Conservation (phyloP, 2,329 filamentous ascomycete species). For the Neofusicoccum sp. region DNA sequence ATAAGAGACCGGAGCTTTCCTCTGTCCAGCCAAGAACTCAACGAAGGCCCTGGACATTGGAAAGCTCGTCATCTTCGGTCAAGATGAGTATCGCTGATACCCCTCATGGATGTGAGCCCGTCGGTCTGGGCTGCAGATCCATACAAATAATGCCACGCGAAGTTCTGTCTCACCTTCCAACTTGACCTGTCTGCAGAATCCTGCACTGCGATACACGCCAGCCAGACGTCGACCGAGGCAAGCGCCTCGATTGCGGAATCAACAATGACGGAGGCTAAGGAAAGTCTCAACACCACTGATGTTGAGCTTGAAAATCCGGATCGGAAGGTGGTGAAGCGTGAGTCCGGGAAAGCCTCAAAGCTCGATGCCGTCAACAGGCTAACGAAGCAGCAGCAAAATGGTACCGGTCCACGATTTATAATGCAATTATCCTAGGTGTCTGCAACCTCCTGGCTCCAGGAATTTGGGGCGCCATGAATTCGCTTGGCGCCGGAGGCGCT, state of each 20-base stretch:
- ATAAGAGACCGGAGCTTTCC: slow-evolving; percentile 1
- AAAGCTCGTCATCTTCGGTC: slow-evolving; percentile 8
- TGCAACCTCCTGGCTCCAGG: slow-evolving; percentile 72
- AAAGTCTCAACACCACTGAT: slow-evolving; percentile 10
- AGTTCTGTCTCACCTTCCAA: neutral
- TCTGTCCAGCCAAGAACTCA: neutral
- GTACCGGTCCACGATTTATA: slow-evolving; percentile 73
- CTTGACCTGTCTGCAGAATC: slow-evolving; percentile 1
- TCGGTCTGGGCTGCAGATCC: neutral
- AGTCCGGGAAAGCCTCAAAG: neutral
- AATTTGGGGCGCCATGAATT: slow-evolving; percentile 74
- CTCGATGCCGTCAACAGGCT: neutral
- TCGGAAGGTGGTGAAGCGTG: slow-evolving; percentile 16
- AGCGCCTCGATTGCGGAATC: neutral
- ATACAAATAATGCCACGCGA: neutral
- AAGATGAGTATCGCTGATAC: neutral
- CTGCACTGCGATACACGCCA: neutral
- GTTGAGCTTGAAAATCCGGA: slow-evolving; percentile 6
- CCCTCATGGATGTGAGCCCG: neutral
- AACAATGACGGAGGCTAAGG: slow-evolving; percentile 9
- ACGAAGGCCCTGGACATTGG: neutral
- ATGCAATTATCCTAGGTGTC: slow-evolving; percentile 70
- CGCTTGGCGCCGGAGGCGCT: slow-evolving; percentile 69
- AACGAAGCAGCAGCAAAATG: slow-evolving; percentile 56
- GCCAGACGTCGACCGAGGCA: neutral